These are phyloP conservation scores for Mucor mucedo DNA, from an alignment of 371 early-diverging fungal genomes.

Conservation along the genomic window DNA sequence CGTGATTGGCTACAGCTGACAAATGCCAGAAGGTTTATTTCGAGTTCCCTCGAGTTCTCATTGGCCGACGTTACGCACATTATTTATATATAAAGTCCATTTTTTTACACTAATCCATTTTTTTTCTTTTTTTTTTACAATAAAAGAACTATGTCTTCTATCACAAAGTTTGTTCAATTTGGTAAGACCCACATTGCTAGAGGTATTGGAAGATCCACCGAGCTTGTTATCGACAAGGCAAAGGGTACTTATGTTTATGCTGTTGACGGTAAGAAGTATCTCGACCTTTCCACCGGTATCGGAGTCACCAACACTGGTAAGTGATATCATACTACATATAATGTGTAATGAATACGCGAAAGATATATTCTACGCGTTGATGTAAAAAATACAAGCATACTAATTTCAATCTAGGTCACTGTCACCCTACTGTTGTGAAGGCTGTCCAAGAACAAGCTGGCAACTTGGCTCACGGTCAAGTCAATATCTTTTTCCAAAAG, in stretches of 20 bases:
- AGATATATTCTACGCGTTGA: not conserved
- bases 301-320: conserved; percentile 64
- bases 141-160: conserved; percentile 30
- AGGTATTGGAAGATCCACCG: conserved; percentile 57
- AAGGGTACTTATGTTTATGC: conserved; percentile 55
- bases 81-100: conserved; percentile 12
- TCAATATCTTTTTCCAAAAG: conserved; percentile 59
- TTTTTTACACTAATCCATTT: conserved; percentile 7
- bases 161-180: conserved; percentile 49
- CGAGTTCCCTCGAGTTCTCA: conserved; percentile 8
- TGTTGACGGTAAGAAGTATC: conserved; percentile 56
- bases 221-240: conserved; percentile 54
- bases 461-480: conserved; percentile 57
- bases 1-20: conserved; percentile 30
- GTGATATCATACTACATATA: not conserved
- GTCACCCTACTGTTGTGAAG: conserved; percentile 64
- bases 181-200: conserved; percentile 53
- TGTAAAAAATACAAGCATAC: not conserved
- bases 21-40: conserved; percentile 17
- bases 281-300: conserved; percentile 64
- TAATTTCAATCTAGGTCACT: conserved; percentile 34
- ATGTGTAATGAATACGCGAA: not conserved
- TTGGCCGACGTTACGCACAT: conserved; percentile 8
- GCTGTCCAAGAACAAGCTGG: conserved; percentile 65
- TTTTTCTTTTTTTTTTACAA: conserved; percentile 6